Evolutionary conservation across 108 stramenopile genomes (phyloP).

Genomic region (Nannochloropsis oceanica): DNA sequence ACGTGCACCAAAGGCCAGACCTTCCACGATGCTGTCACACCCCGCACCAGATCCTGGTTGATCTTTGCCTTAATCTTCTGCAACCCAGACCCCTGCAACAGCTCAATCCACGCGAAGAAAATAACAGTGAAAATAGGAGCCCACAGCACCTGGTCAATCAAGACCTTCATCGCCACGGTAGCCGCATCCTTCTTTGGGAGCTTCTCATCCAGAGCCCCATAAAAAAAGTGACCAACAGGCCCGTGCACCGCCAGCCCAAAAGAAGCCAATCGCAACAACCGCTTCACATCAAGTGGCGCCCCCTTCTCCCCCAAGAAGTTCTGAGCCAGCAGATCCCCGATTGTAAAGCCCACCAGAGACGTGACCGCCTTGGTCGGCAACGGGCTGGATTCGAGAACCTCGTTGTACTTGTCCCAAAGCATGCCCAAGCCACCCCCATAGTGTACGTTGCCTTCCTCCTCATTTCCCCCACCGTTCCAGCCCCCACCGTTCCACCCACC

Average conservation of each 20-base stretch:
- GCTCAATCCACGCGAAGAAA: constrained; percentile 84
- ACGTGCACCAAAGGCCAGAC: constrained; percentile 65
- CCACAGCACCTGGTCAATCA: constrained; percentile 63
- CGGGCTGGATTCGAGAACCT: not conserved
- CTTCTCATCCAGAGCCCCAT: constrained; percentile 68
- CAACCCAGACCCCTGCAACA: constrained; percentile 49
- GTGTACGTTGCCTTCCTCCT: not conserved
- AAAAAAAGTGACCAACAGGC: constrained; percentile 87
- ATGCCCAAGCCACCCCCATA: not conserved
- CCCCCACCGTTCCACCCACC: not conserved
- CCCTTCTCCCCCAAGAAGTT: constrained; percentile 49
- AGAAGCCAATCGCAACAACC: constrained; percentile 69
- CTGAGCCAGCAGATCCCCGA: constrained; percentile 65
- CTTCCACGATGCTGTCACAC: constrained; percentile 43
- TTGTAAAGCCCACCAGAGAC: not conserved
- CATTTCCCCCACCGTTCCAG: not conserved
- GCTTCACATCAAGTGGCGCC: constrained; percentile 70
- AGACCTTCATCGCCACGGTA: constrained; percentile 74
- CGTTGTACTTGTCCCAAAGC: not conserved
- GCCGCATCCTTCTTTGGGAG: constrained; percentile 72
- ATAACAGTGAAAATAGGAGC: constrained; percentile 79
- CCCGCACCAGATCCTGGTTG: constrained; percentile 62
- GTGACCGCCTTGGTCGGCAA: not conserved
- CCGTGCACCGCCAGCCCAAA: constrained; percentile 86
- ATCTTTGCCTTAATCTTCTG: constrained; percentile 62